A percentile compares a stretch with the other conserved stretches of the same genome.
phyloP scores from a whole-genome alignment of 2,329 filamentous ascomycete genomes.

The Talaromyces marneffei region DNA sequence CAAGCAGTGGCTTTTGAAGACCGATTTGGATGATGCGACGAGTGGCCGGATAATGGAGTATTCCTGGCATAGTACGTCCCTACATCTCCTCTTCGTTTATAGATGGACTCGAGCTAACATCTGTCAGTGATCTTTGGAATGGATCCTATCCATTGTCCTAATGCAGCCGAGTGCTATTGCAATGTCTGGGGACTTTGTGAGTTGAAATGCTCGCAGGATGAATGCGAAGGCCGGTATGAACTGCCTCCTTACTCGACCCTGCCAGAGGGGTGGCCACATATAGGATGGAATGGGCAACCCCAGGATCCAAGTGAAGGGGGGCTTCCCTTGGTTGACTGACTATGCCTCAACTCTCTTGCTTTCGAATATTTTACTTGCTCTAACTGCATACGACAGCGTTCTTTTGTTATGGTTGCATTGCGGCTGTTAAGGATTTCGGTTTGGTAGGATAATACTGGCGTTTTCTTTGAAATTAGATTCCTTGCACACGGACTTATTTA shows the following conservation, averaged over 20 bases:
- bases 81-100: not conserved
- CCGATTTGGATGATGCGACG: slow-evolving; percentile 43
- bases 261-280: slow-evolving; percentile 56
- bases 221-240: slow-evolving; percentile 53
- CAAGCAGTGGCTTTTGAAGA: slow-evolving; percentile 46
- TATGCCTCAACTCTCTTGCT: not conserved
- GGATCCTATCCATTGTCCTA: slow-evolving; percentile 55
- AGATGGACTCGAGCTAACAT: slow-evolving; percentile 2
- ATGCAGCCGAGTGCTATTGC: slow-evolving; percentile 59
- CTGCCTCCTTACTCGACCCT: slow-evolving; percentile 54
- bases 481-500: not conserved
- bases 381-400: slow-evolving; percentile 7
- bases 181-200: slow-evolving; percentile 59
- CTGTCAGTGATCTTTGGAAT: slow-evolving; percentile 54
- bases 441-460: not conserved
- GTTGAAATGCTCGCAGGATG: slow-evolving; percentile 34
- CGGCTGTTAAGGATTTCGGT: not conserved
- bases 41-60: slow-evolving; percentile 53
- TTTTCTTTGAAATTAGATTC: not conserved
- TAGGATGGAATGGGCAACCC: slow-evolving; percentile 46
- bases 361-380: not conserved
- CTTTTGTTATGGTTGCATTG: not conserved
- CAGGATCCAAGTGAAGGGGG: slow-evolving; percentile 28
- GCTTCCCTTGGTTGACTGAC: slow-evolving; percentile 18
- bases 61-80: slow-evolving; percentile 52